These are phyloP conservation scores for Kingdonia uniflora DNA, from an alignment of 164 flowering plant species.

Conservation along the genomic window DNA sequence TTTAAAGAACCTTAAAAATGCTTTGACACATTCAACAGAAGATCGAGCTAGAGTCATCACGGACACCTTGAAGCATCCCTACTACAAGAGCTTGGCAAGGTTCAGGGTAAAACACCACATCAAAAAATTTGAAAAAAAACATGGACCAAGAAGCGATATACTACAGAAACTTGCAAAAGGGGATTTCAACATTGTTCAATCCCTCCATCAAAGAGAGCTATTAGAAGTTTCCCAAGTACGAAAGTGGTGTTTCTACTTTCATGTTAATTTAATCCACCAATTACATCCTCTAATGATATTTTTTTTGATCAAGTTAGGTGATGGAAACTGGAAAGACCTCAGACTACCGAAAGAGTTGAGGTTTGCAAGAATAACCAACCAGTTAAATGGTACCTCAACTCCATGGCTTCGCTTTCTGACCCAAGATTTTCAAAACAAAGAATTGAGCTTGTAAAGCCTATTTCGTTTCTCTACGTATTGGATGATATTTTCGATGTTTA, in stretches of 20 bases:
- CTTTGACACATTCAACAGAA: conserved; percentile 1
- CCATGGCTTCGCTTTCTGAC: conserved; percentile 27
- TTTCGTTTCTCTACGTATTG: conserved; percentile 36
- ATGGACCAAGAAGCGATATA: too few species aligned
- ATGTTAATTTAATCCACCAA: too few species aligned
- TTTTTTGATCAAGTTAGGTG: too few species aligned
- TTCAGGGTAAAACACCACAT: conserved; percentile 19
- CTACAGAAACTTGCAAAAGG: conserved; percentile 23
- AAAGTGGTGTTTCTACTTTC: too few species aligned
- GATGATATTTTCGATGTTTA: conserved; percentile 60
- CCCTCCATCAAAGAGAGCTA: conserved; percentile 30
- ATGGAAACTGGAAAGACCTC: conserved; percentile 59
- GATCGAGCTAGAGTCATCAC: conserved; percentile 11
- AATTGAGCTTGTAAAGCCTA: conserved; percentile 35
- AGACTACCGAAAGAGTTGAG: conserved; percentile 30
- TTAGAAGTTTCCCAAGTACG: conserved; percentile 25
- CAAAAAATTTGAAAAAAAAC: background rate
- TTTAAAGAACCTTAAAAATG: conserved; percentile 15
- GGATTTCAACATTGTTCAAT: conserved; percentile 26
- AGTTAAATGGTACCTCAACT: conserved; percentile 8
- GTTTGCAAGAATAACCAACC: conserved; percentile 47
- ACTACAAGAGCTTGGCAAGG: conserved; percentile 33
- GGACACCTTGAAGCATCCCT: conserved; percentile 24
- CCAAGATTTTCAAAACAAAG: conserved; percentile 30
- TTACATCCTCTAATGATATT: too few species aligned